These are phyloP conservation scores for Allomyces macrogynus DNA, from an alignment of 192 early-diverging fungal genomes.

Conservation along the genomic window DNA sequence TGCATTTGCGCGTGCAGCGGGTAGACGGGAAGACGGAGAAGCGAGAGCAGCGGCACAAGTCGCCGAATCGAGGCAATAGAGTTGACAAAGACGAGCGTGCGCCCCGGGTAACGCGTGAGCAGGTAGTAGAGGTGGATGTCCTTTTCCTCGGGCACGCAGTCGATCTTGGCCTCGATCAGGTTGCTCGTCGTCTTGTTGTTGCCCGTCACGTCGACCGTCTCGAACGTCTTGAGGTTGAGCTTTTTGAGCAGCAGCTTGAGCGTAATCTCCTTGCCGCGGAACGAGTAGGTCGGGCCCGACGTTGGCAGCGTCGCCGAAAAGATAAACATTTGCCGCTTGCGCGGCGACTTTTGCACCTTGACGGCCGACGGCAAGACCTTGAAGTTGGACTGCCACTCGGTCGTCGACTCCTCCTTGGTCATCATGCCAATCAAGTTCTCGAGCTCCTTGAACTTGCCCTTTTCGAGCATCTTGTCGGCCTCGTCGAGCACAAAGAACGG, in stretches of 20 bases:
- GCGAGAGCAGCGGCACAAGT: slow-evolving; percentile 58
- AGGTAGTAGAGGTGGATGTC: slow-evolving; percentile 76
- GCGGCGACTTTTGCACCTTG: background rate
- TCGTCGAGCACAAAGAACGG: slow-evolving; percentile 62
- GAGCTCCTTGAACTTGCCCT: slow-evolving; percentile 56
- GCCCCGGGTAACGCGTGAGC: slow-evolving; percentile 60
- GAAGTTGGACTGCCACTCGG: background rate
- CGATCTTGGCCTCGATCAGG: slow-evolving; percentile 63
- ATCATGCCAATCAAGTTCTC: slow-evolving; percentile 31
- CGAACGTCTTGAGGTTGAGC: slow-evolving; percentile 36
- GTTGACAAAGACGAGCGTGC: slow-evolving; percentile 89
- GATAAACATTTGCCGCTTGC: slow-evolving; percentile 61
- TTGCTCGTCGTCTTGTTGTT: slow-evolving; percentile 42
- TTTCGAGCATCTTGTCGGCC: slow-evolving; percentile 66
- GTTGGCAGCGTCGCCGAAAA: slow-evolving; percentile 70
- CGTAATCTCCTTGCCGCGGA: background rate
- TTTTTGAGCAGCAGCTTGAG: slow-evolving; percentile 29
- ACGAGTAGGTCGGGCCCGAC: background rate
- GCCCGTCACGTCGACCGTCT: slow-evolving; percentile 42
- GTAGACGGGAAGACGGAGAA: slow-evolving; percentile 50
- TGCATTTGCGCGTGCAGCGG: slow-evolving; percentile 92
- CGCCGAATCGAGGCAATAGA: slow-evolving; percentile 81
- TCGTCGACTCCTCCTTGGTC: slow-evolving; percentile 8
- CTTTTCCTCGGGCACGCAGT: slow-evolving; percentile 67
- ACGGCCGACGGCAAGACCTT: background rate